Evolutionary conservation across 257 asterid genomes (phyloP), one percentile per base, ranked within the genome.

Genomic region (Solanum sparsipilum): DNA sequence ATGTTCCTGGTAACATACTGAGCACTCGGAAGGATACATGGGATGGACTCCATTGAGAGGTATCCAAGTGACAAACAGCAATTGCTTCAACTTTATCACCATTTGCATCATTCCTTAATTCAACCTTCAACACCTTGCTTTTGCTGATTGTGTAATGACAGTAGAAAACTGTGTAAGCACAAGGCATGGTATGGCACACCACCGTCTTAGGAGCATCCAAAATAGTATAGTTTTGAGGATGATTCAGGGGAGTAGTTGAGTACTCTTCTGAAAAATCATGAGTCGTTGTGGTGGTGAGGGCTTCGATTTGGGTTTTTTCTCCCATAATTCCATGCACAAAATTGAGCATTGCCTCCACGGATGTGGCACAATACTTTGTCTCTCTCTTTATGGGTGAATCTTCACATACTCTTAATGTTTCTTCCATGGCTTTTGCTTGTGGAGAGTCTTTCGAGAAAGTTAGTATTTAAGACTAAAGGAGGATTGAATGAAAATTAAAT

Each of bases 381-480:
- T 96, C 97, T 5, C 98, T 93, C 27, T 88, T 74, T 70, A 96
- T 92, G 73, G 95, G 94, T n/a, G 74, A 29, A n/a, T 87, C 27
- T 89, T 94, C 96, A 10, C 98, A 96, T 71, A 93, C 87, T 84
- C 92, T 89, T 6, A 96, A 90, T 10, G 98, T 93, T 84, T 95
- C 88, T 85, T 91, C 93, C 95, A 95, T 94, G 72, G 96, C 93
- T 48, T 15, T 73, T n/a, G 95, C 98, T 46, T 41, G 48, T 11
- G 15, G 15, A 44, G 52, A 44, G 52, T 44, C 52, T 44, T 41
- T 11, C 5, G 48, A 41, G 48, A 41, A 41, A 41, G 46, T 10
- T 41, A 10, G 48, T 41, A 11, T 11, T 11, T 41, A 41, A 41
- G 48, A 41, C 48, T 41, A 41, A 41, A 41, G 15, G 48, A 41